Conservation (phyloP, 2,329 filamentous ascomycete species). For the Calonectria henricotiae region DNA sequence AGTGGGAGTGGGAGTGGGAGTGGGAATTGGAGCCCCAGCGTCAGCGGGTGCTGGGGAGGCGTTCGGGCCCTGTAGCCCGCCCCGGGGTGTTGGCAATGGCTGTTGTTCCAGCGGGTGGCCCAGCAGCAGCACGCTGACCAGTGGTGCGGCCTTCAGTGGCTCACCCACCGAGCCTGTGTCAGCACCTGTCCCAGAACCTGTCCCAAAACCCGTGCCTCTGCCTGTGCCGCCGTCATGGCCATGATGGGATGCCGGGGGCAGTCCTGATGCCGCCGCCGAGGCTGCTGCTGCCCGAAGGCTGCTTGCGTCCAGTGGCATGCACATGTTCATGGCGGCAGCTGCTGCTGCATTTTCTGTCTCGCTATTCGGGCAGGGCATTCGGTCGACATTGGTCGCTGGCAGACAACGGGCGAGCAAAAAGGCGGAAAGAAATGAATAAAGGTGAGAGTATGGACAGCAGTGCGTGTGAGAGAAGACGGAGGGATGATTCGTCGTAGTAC, state of each 20-base stretch:
- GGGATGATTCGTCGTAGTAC: conserved; percentile 52
- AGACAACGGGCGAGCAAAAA: conserved; percentile 34
- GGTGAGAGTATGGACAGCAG: conserved; percentile 41
- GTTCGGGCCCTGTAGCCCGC: conserved; percentile 31
- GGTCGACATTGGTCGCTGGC: conserved; percentile 67
- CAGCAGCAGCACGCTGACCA: conserved; percentile 9
- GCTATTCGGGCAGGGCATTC: conserved; percentile 71
- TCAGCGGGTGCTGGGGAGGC: conserved; percentile 48
- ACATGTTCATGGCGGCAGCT: conserved; percentile 63
- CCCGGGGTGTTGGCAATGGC: conserved; percentile 33
- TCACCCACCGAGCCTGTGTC: conserved; percentile 20
- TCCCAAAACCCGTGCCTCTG: not conserved
- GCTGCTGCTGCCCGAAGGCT: conserved; percentile 35
- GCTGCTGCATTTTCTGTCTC: conserved; percentile 72
- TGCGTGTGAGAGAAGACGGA: conserved; percentile 47
- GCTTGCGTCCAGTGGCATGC: conserved; percentile 46
- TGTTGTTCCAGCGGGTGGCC: conserved; percentile 25
- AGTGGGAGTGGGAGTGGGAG: conserved; percentile 35
- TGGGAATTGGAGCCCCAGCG: conserved; percentile 39
- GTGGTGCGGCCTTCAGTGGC: conserved; percentile 20
- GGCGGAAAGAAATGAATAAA: conserved; percentile 25
- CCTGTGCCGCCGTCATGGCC: conserved; percentile 18
- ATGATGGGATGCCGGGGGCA: conserved; percentile 14
- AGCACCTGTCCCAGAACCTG: conserved; percentile 4
- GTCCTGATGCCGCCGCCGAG: conserved; percentile 4